Evolutionary conservation across 2,329 filamentous ascomycete genomes (phyloP), one percentile per base, ranked within the genome.

Genomic region (Stagonosporopsis rhizophila): DNA sequence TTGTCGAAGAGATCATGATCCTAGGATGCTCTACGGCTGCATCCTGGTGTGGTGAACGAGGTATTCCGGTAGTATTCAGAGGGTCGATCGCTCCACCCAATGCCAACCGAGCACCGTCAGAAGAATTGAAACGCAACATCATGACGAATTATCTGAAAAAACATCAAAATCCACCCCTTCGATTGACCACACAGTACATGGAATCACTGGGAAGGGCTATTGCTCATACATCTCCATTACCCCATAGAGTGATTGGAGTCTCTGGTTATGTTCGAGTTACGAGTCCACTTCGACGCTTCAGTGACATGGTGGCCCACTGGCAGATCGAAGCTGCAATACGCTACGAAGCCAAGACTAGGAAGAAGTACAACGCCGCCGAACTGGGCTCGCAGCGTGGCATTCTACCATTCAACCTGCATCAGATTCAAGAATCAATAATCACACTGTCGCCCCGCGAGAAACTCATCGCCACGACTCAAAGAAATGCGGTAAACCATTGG

Each of bases 311-410:
- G 41, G 76, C 80, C 11, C 85, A 88, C 67, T 88, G 86, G 80
- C 86, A 89, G 62, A 86, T 87, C 42, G 85, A 88, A 75, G 82
- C 85, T 6, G 85, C 83, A 1, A 64, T 89, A 37, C 82, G 83
- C 11, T 79, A 83, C 58, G 85, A 88, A 71, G 78, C 81, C 11
- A 65, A 73, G 27, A 76, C 78, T 4, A 79, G 80, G 14, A 69
- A 72, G 19, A 76, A 67, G n/a, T 74, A 84, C 22, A 63, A 79
- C 44, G 62, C 64, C 6, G 53, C 64, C 3, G 34, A 58, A 6
- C 15, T 19, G 15, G 51, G 53, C 30, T 68, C 46, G 52, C 11
- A 49, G 12, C 75, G 83, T 6, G 79, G 82, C 6, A 40, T 67
- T n/a, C 75, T 87, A 4, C 83, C 85, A 2, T 87, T 86, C 68